phyloP scores from a whole-genome alignment of 2,329 filamentous ascomycete species.

The Albophoma yamanashiensis region DNA sequence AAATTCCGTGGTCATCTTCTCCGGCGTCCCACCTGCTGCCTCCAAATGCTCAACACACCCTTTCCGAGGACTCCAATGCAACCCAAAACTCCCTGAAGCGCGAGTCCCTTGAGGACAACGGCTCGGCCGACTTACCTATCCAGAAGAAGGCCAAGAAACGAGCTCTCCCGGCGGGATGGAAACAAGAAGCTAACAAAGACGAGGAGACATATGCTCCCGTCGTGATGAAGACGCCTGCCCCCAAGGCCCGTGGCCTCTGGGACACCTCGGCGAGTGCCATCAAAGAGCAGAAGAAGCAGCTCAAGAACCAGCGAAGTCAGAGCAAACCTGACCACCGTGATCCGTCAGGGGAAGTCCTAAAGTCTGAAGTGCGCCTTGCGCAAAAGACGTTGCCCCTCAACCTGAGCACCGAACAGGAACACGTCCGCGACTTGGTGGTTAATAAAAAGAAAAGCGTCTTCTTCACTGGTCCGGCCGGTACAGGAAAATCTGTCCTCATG shows the following conservation, averaged over 20 bases:
- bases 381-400: slow-evolving; percentile 46
- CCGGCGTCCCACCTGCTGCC: slow-evolving; percentile 37
- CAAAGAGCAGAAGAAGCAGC: slow-evolving; percentile 66
- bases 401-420: slow-evolving; percentile 76
- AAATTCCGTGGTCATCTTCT: slow-evolving; percentile 65
- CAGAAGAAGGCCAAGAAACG: slow-evolving; percentile 46
- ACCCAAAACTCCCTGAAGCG: slow-evolving; percentile 28
- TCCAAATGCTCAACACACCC: slow-evolving; percentile 15
- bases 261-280: slow-evolving; percentile 64
- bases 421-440: slow-evolving; percentile 74
- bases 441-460: slow-evolving; percentile 81
- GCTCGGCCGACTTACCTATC: slow-evolving; percentile 11
- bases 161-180: slow-evolving; percentile 44
- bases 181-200: slow-evolving; percentile 18
- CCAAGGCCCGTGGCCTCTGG: slow-evolving; percentile 42
- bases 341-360: slow-evolving; percentile 25
- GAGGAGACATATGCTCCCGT: slow-evolving; percentile 15
- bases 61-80: slow-evolving; percentile 8
- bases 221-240: slow-evolving; percentile 18
- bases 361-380: slow-evolving; percentile 23
- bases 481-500: slow-evolving; percentile 94
- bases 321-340: slow-evolving; percentile 31
- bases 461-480: slow-evolving; percentile 94
- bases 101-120: slow-evolving; percentile 21
- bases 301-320: slow-evolving; percentile 44